These are phyloP conservation scores for Candida nanaspora DNA, from an alignment of 805 yeast species.

Conservation along the genomic window DNA sequence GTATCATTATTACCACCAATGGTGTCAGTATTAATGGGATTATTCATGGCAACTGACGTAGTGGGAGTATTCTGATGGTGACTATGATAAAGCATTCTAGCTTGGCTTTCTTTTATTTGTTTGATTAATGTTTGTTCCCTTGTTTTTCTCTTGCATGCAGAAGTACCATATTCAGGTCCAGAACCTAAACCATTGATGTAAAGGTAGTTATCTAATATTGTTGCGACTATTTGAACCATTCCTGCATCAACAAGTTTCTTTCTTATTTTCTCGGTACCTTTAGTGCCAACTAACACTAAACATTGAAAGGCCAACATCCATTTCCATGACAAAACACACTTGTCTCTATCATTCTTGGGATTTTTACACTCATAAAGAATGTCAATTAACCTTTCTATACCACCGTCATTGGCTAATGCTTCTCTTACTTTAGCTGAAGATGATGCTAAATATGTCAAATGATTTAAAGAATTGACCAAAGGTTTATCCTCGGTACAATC, in stretches of 20 bases:
- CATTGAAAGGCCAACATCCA: conserved; percentile 96
- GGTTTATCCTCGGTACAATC: conserved; percentile 90
- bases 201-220: conserved; percentile 83
- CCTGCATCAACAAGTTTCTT: conserved; percentile 89
- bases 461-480: conserved; percentile 83
- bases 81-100: neutral
- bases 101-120: neutral
- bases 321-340: conserved; percentile 79
- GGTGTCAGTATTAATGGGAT: neutral
- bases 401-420: conserved; percentile 84
- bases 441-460: conserved; percentile 79
- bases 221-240: conserved; percentile 81
- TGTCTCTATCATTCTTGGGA: conserved; percentile 25
- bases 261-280: conserved; percentile 85
- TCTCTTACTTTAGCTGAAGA: conserved; percentile 87
- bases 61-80: too few relatives aligned
- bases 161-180: neutral
- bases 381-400: conserved; percentile 78
- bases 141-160: neutral
- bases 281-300: conserved; percentile 80
- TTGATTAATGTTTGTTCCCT: neutral
- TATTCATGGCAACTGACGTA: too few relatives aligned
- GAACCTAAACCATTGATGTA: conserved; percentile 1
- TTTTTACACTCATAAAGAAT: conserved; percentile 74
- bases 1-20: conserved; percentile 1